Percentiles rank a stretch among this genome's conserved stretches.
phyloP scores from a whole-genome alignment of 257 asterid genomes.

The Gentiana dahurica region DNA sequence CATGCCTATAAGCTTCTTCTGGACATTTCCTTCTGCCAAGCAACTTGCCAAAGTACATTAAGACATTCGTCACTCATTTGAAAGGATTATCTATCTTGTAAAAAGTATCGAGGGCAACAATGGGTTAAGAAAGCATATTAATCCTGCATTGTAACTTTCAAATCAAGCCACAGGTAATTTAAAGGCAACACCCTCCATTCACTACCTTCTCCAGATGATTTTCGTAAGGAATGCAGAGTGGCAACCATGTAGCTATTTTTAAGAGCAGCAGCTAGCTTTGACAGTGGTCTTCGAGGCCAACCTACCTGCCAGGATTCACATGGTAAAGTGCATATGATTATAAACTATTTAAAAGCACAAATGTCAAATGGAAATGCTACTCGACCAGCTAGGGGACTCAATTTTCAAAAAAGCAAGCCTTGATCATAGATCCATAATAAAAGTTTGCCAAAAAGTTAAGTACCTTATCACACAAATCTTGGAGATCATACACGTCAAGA shows the following conservation, averaged over 20 bases:
- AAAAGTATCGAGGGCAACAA: not conserved
- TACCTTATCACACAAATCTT: slow-evolving; percentile 91
- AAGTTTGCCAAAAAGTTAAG: slow-evolving; percentile 1
- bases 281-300: slow-evolving; percentile 92
- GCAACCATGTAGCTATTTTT: slow-evolving; percentile 94
- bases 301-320: slow-evolving; percentile 55
- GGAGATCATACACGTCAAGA: slow-evolving; percentile 81
- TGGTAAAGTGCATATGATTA: too few species aligned
- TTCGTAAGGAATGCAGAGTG: slow-evolving; percentile 59
- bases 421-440: too few species aligned
- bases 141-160: not conserved
- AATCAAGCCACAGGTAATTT: not conserved
- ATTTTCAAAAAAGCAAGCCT: too few species aligned
- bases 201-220: slow-evolving; percentile 68
- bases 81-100: slow-evolving; percentile 10
- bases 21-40: slow-evolving; percentile 76
- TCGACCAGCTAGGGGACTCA: too few species aligned
- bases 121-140: not conserved
- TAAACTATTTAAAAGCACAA: not conserved
- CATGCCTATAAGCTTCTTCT: slow-evolving; percentile 92
- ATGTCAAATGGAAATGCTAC: not conserved
- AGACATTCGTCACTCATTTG: slow-evolving; percentile 61
- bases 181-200: slow-evolving; percentile 6
- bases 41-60: slow-evolving; percentile 85
- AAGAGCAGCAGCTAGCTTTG: slow-evolving; percentile 89